A percentile compares a stretch with the other conserved stretches of the same genome.
phyloP scores from a whole-genome alignment of 2,329 filamentous ascomycete species.

The Drechmeria coniospora region DNA sequence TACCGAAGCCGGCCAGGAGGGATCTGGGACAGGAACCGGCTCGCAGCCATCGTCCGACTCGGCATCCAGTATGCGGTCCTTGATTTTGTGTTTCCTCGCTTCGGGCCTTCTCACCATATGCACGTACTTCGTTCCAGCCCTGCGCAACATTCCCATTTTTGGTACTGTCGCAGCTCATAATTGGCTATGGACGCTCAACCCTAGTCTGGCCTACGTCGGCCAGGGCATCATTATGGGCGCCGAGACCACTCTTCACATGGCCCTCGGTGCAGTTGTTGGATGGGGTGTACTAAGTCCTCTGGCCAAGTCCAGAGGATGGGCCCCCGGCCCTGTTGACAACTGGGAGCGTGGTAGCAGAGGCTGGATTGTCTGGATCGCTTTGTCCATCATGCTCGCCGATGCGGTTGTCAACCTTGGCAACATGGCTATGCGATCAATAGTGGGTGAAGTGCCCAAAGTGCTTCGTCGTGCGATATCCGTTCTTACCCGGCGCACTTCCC shows the following conservation, averaged over 20 bases:
- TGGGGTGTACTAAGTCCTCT: conserved; percentile 86
- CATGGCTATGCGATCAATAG: conserved; percentile 50
- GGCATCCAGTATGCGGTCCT: conserved; percentile 34
- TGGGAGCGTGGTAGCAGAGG: conserved; percentile 93
- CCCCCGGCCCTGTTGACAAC: conserved; percentile 68
- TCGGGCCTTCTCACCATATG: conserved; percentile 58
- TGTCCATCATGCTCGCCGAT: conserved; percentile 94
- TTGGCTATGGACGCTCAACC: conserved; percentile 95
- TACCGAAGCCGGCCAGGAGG: not conserved
- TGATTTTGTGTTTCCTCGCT: conserved; percentile 40
- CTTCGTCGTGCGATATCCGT: too few relatives aligned
- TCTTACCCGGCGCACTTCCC: conserved; percentile 5
- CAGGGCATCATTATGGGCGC: conserved; percentile 99
- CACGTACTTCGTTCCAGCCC: conserved; percentile 77
- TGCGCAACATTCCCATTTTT: conserved; percentile 79
- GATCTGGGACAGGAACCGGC: not conserved
- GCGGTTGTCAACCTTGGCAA: conserved; percentile 77
- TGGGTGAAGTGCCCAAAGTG: conserved; percentile 1
- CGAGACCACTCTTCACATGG: conserved; percentile 88
- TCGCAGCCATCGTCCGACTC: conserved; percentile 14
- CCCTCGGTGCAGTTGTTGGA: conserved; percentile 73
- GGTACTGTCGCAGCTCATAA: conserved; percentile 55
- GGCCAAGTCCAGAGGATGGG: conserved; percentile 77
- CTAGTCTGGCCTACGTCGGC: conserved; percentile 90
- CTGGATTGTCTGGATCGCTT: conserved; percentile 94